Evolutionary conservation across 2,329 filamentous ascomycete species (phyloP), one percentile per base, ranked within the genome.

Genomic region (Ceratocystis alfenasii): DNA sequence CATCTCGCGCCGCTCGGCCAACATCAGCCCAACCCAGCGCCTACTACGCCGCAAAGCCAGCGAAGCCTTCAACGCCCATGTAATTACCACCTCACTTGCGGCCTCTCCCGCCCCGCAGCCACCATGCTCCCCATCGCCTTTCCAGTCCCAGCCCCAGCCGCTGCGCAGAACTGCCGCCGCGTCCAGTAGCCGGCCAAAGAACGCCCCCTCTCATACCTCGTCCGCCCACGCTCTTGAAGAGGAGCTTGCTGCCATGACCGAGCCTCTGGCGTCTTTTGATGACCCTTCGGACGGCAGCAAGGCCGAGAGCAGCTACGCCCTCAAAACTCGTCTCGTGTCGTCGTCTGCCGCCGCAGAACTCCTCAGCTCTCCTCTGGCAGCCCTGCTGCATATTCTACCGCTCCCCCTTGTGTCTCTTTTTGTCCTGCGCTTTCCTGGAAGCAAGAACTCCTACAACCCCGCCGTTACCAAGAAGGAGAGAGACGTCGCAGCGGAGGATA

Each of bases 61-160:
- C 45, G 64, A 68, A 50, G 67, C 67, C 50, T 68, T 64, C 46
- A 66, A 66, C 64, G 67, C 67, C 44, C 64, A 68, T 50, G 57
- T 65, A 22, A 68, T 68, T 20, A 68, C 64, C 63, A 65, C 64
- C 5, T 65, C 63, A 2, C 66, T 68, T 8, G 63, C 63, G 17
- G 41, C 53, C 53, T 57, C 65, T 10, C 64, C 63, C 15, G 60
- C 64, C 20, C 64, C 66, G 25, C 45, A 59, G n/a, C 63, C 63
- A 1, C 64, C 66, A 28, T 57, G 66, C 45, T 46, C 46, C 10
- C 22, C 62, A 1, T 48, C 62, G n/a, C 45, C 62, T 2, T 50
- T 57, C 53, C 53, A 57, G 22, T n/a, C 53, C 10, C 53, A 57
- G 25, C 5, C 46, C 10, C 46, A 53, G 46, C 45, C 62, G 62